phyloP scores from a whole-genome alignment of 345 rosid species.

The Carallia brachiata region DNA sequence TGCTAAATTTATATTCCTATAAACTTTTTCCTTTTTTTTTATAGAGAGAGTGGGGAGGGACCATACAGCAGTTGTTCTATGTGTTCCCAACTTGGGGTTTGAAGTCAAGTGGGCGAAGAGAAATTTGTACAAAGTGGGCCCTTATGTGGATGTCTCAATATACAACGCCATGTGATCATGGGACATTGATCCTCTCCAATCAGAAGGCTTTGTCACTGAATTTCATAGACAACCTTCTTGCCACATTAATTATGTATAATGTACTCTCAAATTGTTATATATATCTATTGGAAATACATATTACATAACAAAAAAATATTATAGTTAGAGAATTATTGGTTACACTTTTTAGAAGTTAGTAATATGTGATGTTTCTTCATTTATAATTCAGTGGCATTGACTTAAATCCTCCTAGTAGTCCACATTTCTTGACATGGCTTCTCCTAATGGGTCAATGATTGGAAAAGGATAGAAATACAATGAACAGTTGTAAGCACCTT shows the following conservation, averaged over 20 bases:
- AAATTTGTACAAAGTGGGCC: conserved; percentile 80
- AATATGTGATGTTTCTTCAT: too few relatives aligned
- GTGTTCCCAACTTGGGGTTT: conserved; percentile 60
- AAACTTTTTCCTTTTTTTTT: too few relatives aligned
- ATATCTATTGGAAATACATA: too few relatives aligned
- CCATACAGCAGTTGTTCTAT: background rate
- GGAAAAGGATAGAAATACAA: too few relatives aligned
- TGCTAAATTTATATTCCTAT: too few relatives aligned
- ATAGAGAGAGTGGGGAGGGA: conserved; percentile 2
- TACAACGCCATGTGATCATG: conserved; percentile 65
- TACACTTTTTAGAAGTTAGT: too few relatives aligned
- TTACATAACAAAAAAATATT: too few relatives aligned
- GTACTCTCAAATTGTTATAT: background rate
- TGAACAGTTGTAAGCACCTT: background rate
- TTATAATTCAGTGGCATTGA: too few relatives aligned
- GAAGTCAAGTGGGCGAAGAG: conserved; percentile 53
- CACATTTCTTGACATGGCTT: too few relatives aligned
- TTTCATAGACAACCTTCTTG: conserved; percentile 1
- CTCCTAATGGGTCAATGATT: too few relatives aligned
- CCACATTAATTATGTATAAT: background rate
- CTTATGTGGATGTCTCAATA: conserved; percentile 49
- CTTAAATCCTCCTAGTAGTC: too few relatives aligned
- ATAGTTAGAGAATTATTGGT: too few relatives aligned
- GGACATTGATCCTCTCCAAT: conserved; percentile 27
- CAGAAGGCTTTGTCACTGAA: conserved; percentile 4